These are phyloP conservation scores for Monosporozyma solicola DNA, from an alignment of 805 yeast genomes.

Conservation along the genomic window DNA sequence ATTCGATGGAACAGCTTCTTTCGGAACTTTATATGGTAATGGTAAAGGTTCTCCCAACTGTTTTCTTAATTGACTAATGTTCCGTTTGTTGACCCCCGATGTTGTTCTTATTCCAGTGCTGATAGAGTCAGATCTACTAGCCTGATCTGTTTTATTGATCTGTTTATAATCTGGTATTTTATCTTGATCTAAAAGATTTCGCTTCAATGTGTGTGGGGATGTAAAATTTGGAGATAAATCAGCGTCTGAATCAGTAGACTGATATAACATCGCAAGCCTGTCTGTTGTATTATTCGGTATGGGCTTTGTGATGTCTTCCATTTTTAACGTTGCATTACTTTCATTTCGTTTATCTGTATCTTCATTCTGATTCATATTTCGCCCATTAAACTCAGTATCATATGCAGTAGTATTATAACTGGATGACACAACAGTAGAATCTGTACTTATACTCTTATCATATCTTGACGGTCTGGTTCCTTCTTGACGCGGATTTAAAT, in stretches of 20 bases:
- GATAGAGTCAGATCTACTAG: background rate
- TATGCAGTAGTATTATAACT: background rate
- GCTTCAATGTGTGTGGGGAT: background rate
- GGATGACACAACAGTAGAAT: background rate
- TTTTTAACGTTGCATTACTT: background rate
- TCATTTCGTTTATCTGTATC: background rate
- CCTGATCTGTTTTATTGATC: background rate
- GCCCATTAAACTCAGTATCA: background rate
- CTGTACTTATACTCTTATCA: background rate
- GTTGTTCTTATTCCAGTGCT: background rate
- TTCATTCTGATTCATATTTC: background rate
- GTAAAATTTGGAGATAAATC: background rate
- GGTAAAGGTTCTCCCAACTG: conserved; percentile 34
- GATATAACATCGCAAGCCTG: background rate
- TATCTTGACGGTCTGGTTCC: background rate
- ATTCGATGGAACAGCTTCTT: background rate
- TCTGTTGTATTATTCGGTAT: background rate
- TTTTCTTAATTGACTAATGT: conserved; percentile 5
- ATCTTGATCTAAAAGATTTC: background rate
- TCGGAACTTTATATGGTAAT: conserved; percentile 25
- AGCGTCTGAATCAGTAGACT: background rate
- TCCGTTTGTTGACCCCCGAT: background rate
- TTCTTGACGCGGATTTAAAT: background rate
- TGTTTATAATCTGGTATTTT: background rate
- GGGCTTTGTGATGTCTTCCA: background rate